Conservation (phyloP, 1,139 yeast genomes). For the Yamadazyma membranifaciens region DNA sequence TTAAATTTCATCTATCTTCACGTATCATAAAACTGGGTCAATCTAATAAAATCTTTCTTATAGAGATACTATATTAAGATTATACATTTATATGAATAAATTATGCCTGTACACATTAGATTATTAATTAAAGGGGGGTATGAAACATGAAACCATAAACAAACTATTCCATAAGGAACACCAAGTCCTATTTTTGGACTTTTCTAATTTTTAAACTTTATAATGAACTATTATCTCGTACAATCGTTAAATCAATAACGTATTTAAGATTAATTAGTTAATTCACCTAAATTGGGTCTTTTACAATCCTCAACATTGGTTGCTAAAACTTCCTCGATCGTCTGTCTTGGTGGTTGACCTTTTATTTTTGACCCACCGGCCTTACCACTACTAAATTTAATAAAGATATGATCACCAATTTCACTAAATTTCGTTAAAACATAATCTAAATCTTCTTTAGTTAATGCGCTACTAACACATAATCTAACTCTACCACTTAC, state of each 20-base stretch:
- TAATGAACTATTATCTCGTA: too few relatives aligned
- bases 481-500: conserved; percentile 87
- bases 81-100: neutral
- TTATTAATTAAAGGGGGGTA: conserved; percentile 3
- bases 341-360: conserved; percentile 72
- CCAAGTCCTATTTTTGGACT: too few relatives aligned
- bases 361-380: conserved; percentile 63
- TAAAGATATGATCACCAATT: conserved; percentile 72
- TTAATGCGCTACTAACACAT: conserved; percentile 88
- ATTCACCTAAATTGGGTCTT: conserved; percentile 5
- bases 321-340: conserved; percentile 71
- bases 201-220: neutral
- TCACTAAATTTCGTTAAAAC: conserved; percentile 71
- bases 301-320: conserved; percentile 62
- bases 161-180: neutral
- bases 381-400: conserved; percentile 76
- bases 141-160: conserved; percentile 2
- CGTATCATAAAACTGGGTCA: too few relatives aligned
- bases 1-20: too few relatives aligned
- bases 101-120: neutral
- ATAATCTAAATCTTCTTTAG: conserved; percentile 89
- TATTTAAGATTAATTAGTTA: neutral
- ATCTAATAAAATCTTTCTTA: too few relatives aligned
- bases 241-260: neutral
- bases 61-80: neutral